Evolutionary conservation across 768 basidiomycete genomes (phyloP), one percentile per base, ranked within the genome.

Genomic region (Leccinellum rugosiceps): DNA sequence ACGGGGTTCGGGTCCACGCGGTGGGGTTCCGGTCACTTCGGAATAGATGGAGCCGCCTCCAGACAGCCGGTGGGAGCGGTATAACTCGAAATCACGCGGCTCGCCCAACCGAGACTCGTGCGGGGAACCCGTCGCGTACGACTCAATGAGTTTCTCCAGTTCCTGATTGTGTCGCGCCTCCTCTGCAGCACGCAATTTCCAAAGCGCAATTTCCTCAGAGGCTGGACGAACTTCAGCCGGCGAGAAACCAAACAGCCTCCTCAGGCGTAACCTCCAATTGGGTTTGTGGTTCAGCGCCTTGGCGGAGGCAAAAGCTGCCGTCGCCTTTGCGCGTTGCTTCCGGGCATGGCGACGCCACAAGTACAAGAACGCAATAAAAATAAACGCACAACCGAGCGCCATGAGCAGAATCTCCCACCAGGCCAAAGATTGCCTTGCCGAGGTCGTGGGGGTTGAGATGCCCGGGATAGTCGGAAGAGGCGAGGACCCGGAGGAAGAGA

Each of bases 391-490:
- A 10, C 91, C 89, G 35, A 92, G 81, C 0, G 85, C 77, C 88
- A 92, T 92, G 55, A 92, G 80, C 55, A 92, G 75, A 62, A 92
- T 91, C 74, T 93, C 79, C 90, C 90, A 92, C 90, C 91, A 92
- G 58, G 76, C 74, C 9, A 92, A 74, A 23, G 76, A 63, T 26
- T 74, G 76, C 21, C 65, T 69, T 19, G 56, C 65, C 17, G 63
- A 71, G 52, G 54, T 58, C 2, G 78, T 79, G 0, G 88, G 86
- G n/a, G 79, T 73, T 44, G 78, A 68, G 57, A 86, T 70, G 26
- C 88, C 87, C 2, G 85, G 78, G 58, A 86, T 72, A 13, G 80
- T 71, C 23, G 86, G 85, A 21, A 85, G 72, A 21, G 76, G 45
- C 6, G 68, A 61, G 7, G 75, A 65, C 35, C 71, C 70, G n/a